phyloP scores from a whole-genome alignment of 768 basidiomycete genomes.

The Pisolithus microcarpus region DNA sequence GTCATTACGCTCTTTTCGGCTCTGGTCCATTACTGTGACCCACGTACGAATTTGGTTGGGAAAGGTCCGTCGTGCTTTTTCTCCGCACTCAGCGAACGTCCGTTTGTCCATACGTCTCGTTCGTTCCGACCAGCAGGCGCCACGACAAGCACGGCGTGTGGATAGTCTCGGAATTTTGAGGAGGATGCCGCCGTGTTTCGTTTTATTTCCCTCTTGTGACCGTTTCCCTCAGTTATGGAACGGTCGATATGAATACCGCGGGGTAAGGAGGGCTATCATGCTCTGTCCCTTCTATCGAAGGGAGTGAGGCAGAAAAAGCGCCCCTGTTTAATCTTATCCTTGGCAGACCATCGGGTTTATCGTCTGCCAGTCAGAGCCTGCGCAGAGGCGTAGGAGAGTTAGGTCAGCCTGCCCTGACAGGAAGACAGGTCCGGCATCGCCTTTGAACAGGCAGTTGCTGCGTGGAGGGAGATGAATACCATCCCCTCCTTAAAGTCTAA shows the following conservation, averaged over 20 bases:
- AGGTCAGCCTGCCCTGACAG: not conserved
- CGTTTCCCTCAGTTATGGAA: not conserved
- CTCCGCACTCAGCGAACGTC: not conserved
- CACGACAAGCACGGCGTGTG: not conserved
- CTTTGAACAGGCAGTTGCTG: slow-evolving; percentile 2
- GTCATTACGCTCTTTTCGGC: not conserved
- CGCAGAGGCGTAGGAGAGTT: not conserved
- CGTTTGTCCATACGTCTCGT: not conserved
- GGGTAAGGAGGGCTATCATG: slow-evolving; percentile 15
- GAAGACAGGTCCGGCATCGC: slow-evolving; percentile 9
- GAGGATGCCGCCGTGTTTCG: not conserved
- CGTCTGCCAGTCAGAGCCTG: not conserved
- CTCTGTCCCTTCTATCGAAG: slow-evolving; percentile 2
- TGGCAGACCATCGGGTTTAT: not conserved
- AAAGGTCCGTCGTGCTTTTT: not conserved
- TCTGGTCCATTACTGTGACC: not conserved
- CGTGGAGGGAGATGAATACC: not conserved
- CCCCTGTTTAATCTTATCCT: not conserved
- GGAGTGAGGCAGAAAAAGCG: not conserved
- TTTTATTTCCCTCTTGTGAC: not conserved
- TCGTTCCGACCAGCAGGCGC: not conserved
- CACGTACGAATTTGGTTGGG: not conserved
- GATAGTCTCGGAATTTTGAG: no score
- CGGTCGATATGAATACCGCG: slow-evolving; percentile 25
- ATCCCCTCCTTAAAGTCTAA: slow-evolving; percentile 31